phyloP scores from a whole-genome alignment of 495 filamentous ascomycete genomes.

The Penicillium pulvis region DNA sequence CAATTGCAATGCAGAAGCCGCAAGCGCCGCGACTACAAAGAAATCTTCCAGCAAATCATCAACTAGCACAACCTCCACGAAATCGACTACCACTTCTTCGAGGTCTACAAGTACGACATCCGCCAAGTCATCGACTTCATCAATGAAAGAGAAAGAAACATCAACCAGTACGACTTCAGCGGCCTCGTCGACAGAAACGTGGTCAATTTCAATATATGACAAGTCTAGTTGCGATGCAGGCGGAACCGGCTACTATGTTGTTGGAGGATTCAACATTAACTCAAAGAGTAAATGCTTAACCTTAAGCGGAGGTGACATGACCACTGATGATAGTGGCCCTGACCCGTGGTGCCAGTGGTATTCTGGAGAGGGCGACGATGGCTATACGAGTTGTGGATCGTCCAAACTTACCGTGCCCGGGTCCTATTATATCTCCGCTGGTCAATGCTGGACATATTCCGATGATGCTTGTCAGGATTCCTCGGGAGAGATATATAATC shows the following conservation, averaged over 20 bases:
- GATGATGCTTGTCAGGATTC: background rate
- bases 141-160: background rate
- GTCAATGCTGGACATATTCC: background rate
- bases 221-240: background rate
- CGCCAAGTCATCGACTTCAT: background rate
- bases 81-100: background rate
- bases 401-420: background rate
- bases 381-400: background rate
- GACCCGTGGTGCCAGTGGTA: conserved; percentile 16
- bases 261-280: conserved; percentile 13
- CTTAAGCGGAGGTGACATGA: conserved; percentile 3
- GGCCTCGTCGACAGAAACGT: background rate
- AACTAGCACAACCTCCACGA: background rate
- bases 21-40: background rate
- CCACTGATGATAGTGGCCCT: background rate
- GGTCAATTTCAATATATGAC: background rate
- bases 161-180: background rate
- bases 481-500: background rate
- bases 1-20: background rate
- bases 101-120: background rate
- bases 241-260: conserved; percentile 1
- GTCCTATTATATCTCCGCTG: background rate
- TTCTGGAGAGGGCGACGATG: background rate
- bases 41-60: background rate
- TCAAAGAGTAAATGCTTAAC: conserved; percentile 1